Evolutionary conservation across 768 basidiomycete genomes (phyloP).

Genomic region (Amanita rubescens): DNA sequence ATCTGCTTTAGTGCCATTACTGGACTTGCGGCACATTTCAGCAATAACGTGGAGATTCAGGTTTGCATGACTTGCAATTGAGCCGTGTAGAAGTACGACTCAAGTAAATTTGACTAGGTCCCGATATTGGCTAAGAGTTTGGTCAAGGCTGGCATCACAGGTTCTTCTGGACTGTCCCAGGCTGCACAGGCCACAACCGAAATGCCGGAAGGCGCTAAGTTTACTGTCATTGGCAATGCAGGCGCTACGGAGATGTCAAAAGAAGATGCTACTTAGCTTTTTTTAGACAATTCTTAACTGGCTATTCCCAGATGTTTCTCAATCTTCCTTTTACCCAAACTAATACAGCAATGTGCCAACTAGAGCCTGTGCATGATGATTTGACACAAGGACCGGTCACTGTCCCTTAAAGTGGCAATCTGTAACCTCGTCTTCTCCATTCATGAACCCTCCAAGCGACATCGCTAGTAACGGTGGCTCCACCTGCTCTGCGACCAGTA

Average conservation of each 20-base stretch:
- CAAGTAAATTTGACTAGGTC: constrained; percentile 35
- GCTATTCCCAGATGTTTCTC: no score
- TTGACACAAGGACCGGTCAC: no score
- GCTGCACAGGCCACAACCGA: constrained; percentile 34
- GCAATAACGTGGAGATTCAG: constrained; percentile 34
- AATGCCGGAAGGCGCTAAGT: constrained; percentile 30
- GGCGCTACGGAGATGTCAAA: constrained; percentile 40
- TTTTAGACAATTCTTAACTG: not conserved
- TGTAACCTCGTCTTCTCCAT: not conserved
- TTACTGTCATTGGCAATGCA: constrained; percentile 50
- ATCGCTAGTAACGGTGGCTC: not conserved
- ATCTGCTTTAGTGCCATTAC: constrained; percentile 18
- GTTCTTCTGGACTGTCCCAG: constrained; percentile 40
- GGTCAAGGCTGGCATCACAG: constrained; percentile 44
- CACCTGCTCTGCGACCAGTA: no score
- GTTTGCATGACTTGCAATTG: constrained; percentile 21
- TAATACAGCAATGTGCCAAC: not conserved
- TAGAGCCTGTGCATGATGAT: no score
- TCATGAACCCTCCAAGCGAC: no score
- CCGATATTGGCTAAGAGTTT: constrained; percentile 47
- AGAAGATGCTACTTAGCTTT: constrained; percentile 7
- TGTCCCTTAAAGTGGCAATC: not conserved
- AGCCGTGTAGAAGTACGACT: not conserved
- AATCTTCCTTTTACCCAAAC: not conserved
- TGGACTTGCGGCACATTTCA: constrained; percentile 29